A percentile compares a stretch with the other conserved stretches of the same genome.
These are phyloP conservation scores for Magnolia kwangsiensis DNA, from an alignment of 164 flowering plant genomes.

Conservation along the genomic window DNA sequence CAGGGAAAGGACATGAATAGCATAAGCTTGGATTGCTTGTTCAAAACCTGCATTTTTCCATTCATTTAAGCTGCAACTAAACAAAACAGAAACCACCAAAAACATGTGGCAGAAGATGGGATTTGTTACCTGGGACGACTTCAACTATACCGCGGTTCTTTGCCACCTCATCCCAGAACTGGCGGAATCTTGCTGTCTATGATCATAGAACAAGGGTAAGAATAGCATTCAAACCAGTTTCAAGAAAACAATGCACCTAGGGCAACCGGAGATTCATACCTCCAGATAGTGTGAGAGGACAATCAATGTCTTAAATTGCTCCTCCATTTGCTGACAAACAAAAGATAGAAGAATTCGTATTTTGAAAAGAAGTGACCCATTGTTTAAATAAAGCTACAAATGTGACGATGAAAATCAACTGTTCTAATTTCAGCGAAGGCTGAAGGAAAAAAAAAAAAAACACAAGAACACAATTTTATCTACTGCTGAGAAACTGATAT, in stretches of 20 bases:
- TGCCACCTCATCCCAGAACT: conserved; percentile 99
- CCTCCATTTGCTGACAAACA: conserved; percentile 91
- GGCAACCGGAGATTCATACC: conserved; percentile 37
- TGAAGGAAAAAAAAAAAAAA: too few relatives aligned
- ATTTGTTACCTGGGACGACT: conserved; percentile 73
- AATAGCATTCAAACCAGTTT: background rate
- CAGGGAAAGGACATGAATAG: conserved; percentile 80
- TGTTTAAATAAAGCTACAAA: too few relatives aligned
- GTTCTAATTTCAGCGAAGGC: too few relatives aligned
- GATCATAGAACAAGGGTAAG: conserved; percentile 2
- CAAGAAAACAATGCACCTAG: background rate
- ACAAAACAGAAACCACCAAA: too few relatives aligned
- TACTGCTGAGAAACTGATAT: background rate
- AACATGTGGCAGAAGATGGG: background rate
- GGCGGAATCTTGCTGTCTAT: conserved; percentile 91
- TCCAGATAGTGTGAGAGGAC: conserved; percentile 91
- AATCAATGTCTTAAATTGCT: conserved; percentile 88
- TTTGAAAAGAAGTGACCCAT: background rate
- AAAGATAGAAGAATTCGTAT: background rate
- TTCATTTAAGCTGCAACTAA: conserved; percentile 10
- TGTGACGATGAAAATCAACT: too few relatives aligned
- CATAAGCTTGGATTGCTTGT: conserved; percentile 91
- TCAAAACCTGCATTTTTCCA: conserved; percentile 71
- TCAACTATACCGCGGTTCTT: conserved; percentile 88
- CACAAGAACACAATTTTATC: too few relatives aligned